Base-by-base conservation (phyloP, 1,284 basidiomycete species). In the Cerrena zonata region DNA sequence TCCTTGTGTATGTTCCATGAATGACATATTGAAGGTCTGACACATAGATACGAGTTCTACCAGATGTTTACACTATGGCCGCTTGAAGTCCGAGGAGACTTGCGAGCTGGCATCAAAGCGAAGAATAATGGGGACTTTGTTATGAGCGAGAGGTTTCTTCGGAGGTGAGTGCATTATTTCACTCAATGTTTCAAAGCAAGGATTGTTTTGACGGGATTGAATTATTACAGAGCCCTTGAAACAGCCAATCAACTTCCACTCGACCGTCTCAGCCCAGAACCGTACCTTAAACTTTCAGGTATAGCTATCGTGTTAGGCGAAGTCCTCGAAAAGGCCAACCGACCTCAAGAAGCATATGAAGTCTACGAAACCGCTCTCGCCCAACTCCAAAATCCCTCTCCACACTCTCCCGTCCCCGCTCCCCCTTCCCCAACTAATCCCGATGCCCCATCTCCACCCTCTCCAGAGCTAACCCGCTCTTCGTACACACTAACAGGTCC, bases 271-370 rank as follows among this genome's bases (percentile, higher is more conserved):
- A 69, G 72, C 1, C 53, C 71, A 0, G 69, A 80, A 10, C 79
- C 84, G 1, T 76, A 82, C 52, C 73, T 89, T 53, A 89, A 87
- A 64, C 68, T 81, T 2, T 81, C 84, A 0, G 87, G 87, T 1
- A 79, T 90, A n/a, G 82, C 79, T 1, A 74, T 85, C 19, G 69
- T 75, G 4, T 71, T 89, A 40, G 83, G 79, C 2, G 79, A 80
- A 42, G 76, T 84, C 0, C 69, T 84, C 13, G 83, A 88, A 57
- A 65, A 69, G 12, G 64, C 70, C 5, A 65, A 73, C 7, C 70
- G 74, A 22, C 65, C 65, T 0, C 64, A 73, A 25, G 67, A 68
- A 4, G 85, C 88, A 0, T 85, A 80, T 57, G 69, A 74, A 2
- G 65, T 75, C 1, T 78, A 83, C 60, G 57, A 59, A 12, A 68